These are phyloP conservation scores for Suhomyces chickasaworum DNA, from an alignment of 1,139 yeast genomes.

Conservation along the genomic window DNA sequence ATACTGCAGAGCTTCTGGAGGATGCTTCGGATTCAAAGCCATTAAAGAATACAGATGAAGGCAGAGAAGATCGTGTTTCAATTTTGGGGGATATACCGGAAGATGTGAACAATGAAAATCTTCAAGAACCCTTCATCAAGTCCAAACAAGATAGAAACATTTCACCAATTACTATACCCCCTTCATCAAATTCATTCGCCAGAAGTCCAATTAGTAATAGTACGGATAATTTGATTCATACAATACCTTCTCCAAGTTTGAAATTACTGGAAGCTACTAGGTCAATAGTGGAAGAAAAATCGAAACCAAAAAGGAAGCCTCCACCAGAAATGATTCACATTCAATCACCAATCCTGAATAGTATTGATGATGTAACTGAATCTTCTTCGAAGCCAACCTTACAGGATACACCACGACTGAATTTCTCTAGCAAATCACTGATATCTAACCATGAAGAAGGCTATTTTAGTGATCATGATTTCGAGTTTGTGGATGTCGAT, in stretches of 20 bases:
- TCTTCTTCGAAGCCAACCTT: neutral
- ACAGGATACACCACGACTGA: conserved; percentile 4
- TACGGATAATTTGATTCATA: conserved; percentile 12
- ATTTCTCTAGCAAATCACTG: conserved; percentile 15
- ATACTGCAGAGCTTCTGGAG: conserved; percentile 2
- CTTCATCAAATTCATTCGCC: conserved; percentile 21
- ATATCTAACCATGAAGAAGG: conserved; percentile 17
- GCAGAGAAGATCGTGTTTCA: neutral
- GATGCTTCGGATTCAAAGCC: neutral
- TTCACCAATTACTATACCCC: conserved; percentile 23
- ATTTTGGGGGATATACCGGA: conserved; percentile 6
- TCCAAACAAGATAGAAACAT: conserved; percentile 6
- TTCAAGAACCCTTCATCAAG: conserved; percentile 7
- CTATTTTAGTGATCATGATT: conserved; percentile 10
- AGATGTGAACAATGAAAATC: neutral
- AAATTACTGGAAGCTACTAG: conserved; percentile 5
- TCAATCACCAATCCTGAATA: neutral
- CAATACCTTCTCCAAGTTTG: conserved; percentile 10
- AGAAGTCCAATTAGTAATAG: conserved; percentile 16
- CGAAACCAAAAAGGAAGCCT: conserved; percentile 24
- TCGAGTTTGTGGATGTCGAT: conserved; percentile 9
- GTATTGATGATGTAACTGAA: neutral
- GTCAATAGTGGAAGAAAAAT: conserved; percentile 3
- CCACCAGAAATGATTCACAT: conserved; percentile 20
- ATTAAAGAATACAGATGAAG: neutral